A percentile compares a stretch with the other conserved stretches of the same genome.
These are phyloP conservation scores for Blastobotrys peoriensis DNA, from an alignment of 805 yeast genomes.

Conservation along the genomic window DNA sequence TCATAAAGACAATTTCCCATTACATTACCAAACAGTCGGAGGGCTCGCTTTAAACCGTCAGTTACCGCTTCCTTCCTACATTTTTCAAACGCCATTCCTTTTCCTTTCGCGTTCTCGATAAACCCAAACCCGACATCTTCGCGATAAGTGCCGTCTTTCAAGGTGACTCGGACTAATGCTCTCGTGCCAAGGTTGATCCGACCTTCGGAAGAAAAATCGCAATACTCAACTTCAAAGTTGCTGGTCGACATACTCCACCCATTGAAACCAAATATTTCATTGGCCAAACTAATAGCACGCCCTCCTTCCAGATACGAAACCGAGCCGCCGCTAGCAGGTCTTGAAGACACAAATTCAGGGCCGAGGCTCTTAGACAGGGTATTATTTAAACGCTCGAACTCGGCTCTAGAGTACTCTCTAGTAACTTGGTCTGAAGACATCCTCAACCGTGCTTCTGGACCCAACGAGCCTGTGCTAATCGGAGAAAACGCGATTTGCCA, in stretches of 20 bases:
- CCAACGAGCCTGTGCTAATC: too few species aligned
- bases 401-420: too few species aligned
- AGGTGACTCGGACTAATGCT: slow-evolving; percentile 54
- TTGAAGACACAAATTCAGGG: slow-evolving; percentile 37
- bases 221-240: slow-evolving; percentile 49
- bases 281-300: slow-evolving; percentile 65
- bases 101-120: slow-evolving; percentile 44
- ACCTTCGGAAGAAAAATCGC: slow-evolving; percentile 24
- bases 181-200: slow-evolving; percentile 20
- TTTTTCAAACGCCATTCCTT: slow-evolving; percentile 70
- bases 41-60: slow-evolving; percentile 72
- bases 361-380: slow-evolving; percentile 21
- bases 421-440: too few species aligned
- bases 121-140: slow-evolving; percentile 75
- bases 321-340: slow-evolving; percentile 48
- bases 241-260: slow-evolving; percentile 70
- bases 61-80: slow-evolving; percentile 83
- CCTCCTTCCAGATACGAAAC: slow-evolving; percentile 70
- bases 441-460: too few species aligned
- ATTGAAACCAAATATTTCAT: slow-evolving; percentile 70
- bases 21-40: slow-evolving; percentile 74
- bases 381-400: neutral
- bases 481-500: too few species aligned
- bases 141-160: slow-evolving; percentile 76
- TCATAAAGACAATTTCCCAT: slow-evolving; percentile 46